These are phyloP conservation scores for Entophlyctis luteolus DNA, from an alignment of 192 early-diverging fungal species.

Conservation along the genomic window DNA sequence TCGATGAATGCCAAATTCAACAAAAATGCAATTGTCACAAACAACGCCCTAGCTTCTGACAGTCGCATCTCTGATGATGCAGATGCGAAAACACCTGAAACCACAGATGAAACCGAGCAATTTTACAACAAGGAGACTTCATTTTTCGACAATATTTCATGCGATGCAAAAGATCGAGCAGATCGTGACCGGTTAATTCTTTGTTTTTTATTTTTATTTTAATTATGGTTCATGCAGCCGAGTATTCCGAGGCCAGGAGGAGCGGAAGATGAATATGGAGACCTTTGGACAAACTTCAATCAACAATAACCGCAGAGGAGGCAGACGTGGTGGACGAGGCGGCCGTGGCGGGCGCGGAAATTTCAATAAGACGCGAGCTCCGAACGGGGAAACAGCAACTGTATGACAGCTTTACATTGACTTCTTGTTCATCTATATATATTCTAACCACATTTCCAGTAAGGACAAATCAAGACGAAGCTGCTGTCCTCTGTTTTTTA, in stretches of 20 bases:
- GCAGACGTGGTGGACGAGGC: constrained; percentile 29
- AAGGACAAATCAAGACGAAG: too few species aligned
- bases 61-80: constrained; percentile 19
- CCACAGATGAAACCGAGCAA: constrained; percentile 44
- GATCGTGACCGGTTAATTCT: constrained; percentile 55
- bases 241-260: constrained; percentile 75
- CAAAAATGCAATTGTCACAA: constrained; percentile 45
- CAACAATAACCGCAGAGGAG: constrained; percentile 22
- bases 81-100: constrained; percentile 38
- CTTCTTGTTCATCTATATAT: too few species aligned
- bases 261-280: constrained; percentile 88
- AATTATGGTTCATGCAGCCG: constrained; percentile 33
- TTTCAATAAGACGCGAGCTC: too few species aligned
- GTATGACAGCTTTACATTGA: too few species aligned
- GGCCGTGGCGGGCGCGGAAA: constrained; percentile 7
- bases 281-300: constrained; percentile 83
- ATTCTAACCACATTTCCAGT: too few species aligned
- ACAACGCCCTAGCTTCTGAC: too few species aligned
- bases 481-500: too few species aligned
- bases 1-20: constrained; percentile 92
- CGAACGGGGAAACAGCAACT: too few species aligned
- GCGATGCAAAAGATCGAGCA: constrained; percentile 84
- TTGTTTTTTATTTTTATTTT: background rate
- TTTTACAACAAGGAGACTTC: constrained; percentile 74
- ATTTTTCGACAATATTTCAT: constrained; percentile 98